A percentile compares a stretch with the other conserved stretches of the same genome.
Evolutionary conservation across 306 rosid species (phyloP).

Genomic region (Vicia villosa): DNA sequence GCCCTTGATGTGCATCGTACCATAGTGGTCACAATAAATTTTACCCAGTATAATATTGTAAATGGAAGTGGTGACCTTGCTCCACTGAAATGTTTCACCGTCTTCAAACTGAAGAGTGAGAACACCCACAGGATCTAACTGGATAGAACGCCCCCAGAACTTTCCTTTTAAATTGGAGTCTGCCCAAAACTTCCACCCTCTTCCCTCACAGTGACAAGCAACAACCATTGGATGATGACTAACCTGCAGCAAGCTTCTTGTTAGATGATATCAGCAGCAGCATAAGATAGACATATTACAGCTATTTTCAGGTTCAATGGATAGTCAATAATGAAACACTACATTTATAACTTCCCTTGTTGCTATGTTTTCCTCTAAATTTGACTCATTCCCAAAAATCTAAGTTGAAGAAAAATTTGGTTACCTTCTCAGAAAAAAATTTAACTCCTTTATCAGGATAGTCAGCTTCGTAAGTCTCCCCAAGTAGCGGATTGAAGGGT

Average conservation of each 20-base stretch:
- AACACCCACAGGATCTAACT: constrained; percentile 93
- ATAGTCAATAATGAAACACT: constrained; percentile 17
- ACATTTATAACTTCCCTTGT: constrained; percentile 17
- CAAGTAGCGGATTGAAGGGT: constrained; percentile 98
- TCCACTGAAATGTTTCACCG: constrained; percentile 94
- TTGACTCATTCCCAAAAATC: constrained; percentile 10
- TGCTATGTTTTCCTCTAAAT: constrained; percentile 2
- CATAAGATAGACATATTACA: constrained; percentile 22
- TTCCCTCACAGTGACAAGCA: constrained; percentile 98
- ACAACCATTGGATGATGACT: constrained; percentile 98
- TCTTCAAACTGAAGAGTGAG: constrained; percentile 92
- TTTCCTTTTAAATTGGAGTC: constrained; percentile 97
- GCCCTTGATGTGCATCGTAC: constrained; percentile 97
- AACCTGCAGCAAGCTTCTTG: constrained; percentile 65
- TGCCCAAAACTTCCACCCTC: constrained; percentile 95
- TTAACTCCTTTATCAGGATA: constrained; percentile 94
- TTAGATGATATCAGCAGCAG: constrained; percentile 48
- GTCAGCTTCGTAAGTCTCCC: constrained; percentile 97
- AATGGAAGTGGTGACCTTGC: constrained; percentile 98
- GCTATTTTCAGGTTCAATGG: constrained; percentile 26
- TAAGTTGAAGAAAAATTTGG: constrained; percentile 27
- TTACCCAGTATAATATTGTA: constrained; percentile 95
- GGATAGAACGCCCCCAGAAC: constrained; percentile 98
- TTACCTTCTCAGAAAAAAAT: constrained; percentile 93
- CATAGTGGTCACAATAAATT: constrained; percentile 95